Evolutionary conservation across 208 protist species (phyloP).

Genomic region (Phytomonas francai): DNA sequence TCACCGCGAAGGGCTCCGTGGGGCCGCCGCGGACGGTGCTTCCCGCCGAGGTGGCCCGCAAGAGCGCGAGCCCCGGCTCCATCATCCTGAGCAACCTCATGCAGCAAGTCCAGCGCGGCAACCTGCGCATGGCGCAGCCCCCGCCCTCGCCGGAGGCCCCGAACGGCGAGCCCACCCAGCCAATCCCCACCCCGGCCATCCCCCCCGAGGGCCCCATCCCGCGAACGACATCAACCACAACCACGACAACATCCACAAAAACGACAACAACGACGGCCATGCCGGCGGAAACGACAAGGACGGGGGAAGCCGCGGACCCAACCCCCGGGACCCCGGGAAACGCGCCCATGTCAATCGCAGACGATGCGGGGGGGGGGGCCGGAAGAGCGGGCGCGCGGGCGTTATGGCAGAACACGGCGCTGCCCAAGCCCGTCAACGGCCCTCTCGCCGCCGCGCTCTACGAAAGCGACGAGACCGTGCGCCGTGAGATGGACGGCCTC

Average conservation of each 20-base stretch:
- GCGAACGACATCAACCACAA: too few species aligned
- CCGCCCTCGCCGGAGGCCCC: neutral
- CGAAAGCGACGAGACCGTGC: conserved; percentile 57
- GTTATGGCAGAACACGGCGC: conserved; percentile 52
- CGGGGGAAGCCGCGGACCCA: conserved; percentile 5
- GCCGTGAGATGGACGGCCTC: conserved; percentile 34
- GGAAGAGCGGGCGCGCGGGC: conserved; percentile 25
- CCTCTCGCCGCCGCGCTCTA: conserved; percentile 52
- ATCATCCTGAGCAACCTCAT: conserved; percentile 1
- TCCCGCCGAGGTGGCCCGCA: neutral
- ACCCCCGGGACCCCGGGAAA: neutral
- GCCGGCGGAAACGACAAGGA: conserved; percentile 6
- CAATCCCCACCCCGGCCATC: neutral
- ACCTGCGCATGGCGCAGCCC: neutral
- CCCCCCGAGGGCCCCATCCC: too few species aligned
- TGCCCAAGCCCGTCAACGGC: conserved; percentile 66
- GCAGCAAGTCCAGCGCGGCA: conserved; percentile 14
- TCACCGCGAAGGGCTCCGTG: neutral
- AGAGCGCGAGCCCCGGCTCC: neutral
- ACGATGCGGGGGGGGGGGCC: conserved; percentile 8
- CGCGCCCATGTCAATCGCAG: conserved; percentile 11
- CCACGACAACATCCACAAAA: neutral
- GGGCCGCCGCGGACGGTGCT: neutral
- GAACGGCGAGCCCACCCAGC: neutral
- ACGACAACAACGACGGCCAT: conserved; percentile 22